Percentiles rank a stretch among this genome's conserved stretches.
These are phyloP conservation scores for Rutstroemia sp. DNA, from an alignment of 2,329 filamentous ascomycete genomes.

Conservation along the genomic window DNA sequence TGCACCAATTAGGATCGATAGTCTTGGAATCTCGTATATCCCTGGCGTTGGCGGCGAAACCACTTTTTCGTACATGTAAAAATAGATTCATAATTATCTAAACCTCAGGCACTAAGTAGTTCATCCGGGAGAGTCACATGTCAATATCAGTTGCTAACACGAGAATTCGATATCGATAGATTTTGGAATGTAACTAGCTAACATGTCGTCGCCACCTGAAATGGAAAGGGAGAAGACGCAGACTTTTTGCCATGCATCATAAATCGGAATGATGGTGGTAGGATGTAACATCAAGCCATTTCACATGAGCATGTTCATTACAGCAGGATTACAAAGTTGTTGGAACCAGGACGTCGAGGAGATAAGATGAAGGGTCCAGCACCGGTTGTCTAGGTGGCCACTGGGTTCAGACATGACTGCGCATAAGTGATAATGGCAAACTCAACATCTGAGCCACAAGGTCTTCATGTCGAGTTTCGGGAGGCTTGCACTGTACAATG, in stretches of 20 bases:
- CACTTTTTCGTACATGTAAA: neutral
- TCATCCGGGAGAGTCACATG: neutral
- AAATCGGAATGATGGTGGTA: no score
- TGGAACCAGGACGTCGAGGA: no score
- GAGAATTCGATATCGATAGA: neutral
- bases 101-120: neutral
- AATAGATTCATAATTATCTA: neutral
- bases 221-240: no score
- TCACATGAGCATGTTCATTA: no score
- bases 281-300: no score
- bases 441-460: constrained; percentile 1
- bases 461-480: constrained; percentile 2
- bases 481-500: neutral
- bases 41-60: constrained; percentile 8
- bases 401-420: no score
- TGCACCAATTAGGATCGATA: constrained; percentile 5
- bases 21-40: constrained; percentile 5
- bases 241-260: no score
- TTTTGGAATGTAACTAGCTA: no score
- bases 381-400: no score
- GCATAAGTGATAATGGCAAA: neutral
- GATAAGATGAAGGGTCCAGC: no score
- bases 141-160: neutral
- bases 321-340: no score
- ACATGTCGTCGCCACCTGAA: no score